Conservation (phyloP, 192 early-diverging fungal genomes). For the Gonapodya sp. region DNA sequence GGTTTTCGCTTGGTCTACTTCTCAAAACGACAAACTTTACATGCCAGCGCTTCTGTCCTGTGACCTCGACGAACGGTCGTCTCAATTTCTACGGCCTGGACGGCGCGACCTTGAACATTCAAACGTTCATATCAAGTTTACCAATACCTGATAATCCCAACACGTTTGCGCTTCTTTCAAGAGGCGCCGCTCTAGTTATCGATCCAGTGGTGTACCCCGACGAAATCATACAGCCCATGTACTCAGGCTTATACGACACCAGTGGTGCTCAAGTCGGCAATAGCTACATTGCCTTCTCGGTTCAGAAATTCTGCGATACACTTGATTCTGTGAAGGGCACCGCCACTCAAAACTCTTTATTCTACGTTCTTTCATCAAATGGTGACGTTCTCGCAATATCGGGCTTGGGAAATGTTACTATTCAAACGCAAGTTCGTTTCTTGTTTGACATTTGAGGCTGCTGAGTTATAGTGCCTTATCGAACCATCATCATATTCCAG, state of each 20-base stretch:
- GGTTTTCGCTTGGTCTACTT: not conserved
- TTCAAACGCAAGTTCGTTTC: not conserved
- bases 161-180: not conserved
- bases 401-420: not conserved
- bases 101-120: not conserved
- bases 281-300: not conserved
- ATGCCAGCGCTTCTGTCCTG: not conserved
- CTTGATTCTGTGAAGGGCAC: not conserved
- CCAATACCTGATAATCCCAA: not conserved
- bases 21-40: not conserved
- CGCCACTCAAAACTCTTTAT: slow-evolving; percentile 1
- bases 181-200: not conserved
- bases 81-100: not conserved
- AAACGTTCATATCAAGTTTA: not conserved
- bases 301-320: not conserved
- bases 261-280: not conserved
- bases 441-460: not conserved
- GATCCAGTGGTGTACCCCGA: not conserved
- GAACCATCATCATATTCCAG: not conserved
- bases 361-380: not conserved
- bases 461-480: too few species aligned
- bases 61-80: not conserved
- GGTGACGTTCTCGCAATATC: slow-evolving; percentile 1
- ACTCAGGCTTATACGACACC: not conserved
- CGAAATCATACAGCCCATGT: not conserved